Percentiles rank a stretch among this genome's conserved stretches.
Evolutionary conservation across 108 stramenopile genomes (phyloP).

Genomic region (Nitzschia inconspicua): DNA sequence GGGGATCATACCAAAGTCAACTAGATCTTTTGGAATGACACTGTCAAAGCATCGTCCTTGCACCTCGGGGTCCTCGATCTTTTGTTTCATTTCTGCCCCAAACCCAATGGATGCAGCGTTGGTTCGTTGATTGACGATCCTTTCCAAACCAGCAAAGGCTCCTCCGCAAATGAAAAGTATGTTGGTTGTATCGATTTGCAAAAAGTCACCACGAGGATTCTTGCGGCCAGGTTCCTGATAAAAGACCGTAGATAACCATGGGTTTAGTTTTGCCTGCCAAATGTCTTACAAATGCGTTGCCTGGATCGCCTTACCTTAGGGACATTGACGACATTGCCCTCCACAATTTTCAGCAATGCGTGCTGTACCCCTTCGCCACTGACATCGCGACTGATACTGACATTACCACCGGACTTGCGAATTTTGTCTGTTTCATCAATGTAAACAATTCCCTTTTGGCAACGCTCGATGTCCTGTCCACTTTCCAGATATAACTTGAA

Average conservation of each 20-base stretch:
- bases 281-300: not conserved
- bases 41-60: conserved; percentile 87
- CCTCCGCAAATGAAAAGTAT: conserved; percentile 98
- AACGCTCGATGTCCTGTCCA: conserved; percentile 91
- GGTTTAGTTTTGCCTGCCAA: not conserved
- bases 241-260: too few species aligned
- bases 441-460: conserved; percentile 93
- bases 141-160: conserved; percentile 95
- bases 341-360: conserved; percentile 97
- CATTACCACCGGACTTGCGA: conserved; percentile 87
- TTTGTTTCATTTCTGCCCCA: conserved; percentile 93
- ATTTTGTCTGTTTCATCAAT: conserved; percentile 96
- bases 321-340: conserved; percentile 97
- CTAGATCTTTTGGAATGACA: conserved; percentile 93
- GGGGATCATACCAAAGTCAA: conserved; percentile 94
- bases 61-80: conserved; percentile 81
- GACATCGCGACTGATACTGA: conserved; percentile 94
- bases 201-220: conserved; percentile 92
- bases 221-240: conserved; percentile 86
- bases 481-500: conserved; percentile 93
- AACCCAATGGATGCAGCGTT: conserved; percentile 94
- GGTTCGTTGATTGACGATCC: conserved; percentile 89
- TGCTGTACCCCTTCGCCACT: conserved; percentile 98
- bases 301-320: conserved; percentile 80
- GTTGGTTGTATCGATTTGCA: conserved; percentile 96